These are phyloP conservation scores for Symbiodinium natans DNA, from an alignment of 73 alveolate species.

Conservation along the genomic window DNA sequence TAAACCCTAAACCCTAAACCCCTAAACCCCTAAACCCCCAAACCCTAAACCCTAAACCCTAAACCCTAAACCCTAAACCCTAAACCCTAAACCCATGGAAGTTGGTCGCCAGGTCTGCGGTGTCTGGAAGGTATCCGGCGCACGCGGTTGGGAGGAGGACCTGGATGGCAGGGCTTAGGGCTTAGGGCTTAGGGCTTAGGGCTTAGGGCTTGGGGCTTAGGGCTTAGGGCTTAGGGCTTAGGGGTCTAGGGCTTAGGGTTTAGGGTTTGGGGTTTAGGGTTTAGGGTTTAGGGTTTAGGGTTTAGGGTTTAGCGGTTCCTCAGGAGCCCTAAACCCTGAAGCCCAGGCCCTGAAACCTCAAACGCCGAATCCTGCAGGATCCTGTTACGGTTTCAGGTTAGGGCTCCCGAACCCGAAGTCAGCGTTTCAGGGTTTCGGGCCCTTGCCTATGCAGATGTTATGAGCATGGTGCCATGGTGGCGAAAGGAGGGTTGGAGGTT, in stretches of 20 bases:
- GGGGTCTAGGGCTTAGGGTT: not conserved
- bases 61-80: not conserved
- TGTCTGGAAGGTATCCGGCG: constrained; percentile 87
- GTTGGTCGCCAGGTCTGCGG: constrained; percentile 49
- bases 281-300: not conserved
- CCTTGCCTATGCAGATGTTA: too few relatives aligned
- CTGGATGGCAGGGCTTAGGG: not conserved
- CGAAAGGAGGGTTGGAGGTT: too few relatives aligned
- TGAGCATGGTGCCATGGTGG: too few relatives aligned
- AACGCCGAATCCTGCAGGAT: too few relatives aligned
- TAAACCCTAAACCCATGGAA: too few relatives aligned
- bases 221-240: too few relatives aligned
- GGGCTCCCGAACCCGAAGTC: too few relatives aligned
- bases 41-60: not conserved
- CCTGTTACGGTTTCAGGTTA: too few relatives aligned
- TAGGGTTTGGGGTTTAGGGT: not conserved
- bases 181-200: not conserved
- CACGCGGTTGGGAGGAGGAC: constrained; percentile 89
- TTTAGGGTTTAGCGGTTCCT: not conserved
- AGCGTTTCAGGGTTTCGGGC: too few relatives aligned
- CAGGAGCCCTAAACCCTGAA: too few relatives aligned
- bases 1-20: not conserved
- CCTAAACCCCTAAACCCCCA: not conserved
- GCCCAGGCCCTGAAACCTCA: too few relatives aligned
- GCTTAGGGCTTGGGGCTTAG: not conserved